Percentiles rank a stretch among this genome's conserved stretches.
phyloP scores from a whole-genome alignment of 768 basidiomycete species.

The Hygrocybe punicea region DNA sequence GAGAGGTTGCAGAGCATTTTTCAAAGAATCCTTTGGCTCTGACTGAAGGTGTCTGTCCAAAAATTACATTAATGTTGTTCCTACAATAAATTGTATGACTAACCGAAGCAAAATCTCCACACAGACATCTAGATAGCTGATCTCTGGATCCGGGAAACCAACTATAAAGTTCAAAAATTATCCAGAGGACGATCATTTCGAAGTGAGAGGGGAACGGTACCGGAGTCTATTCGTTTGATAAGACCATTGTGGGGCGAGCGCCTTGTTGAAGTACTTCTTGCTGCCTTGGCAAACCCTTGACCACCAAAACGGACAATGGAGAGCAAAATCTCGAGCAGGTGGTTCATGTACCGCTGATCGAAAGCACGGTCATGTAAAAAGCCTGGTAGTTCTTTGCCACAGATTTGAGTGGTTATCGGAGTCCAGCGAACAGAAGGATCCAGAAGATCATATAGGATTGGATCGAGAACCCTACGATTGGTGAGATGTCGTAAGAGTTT shows the following conservation, averaged over 20 bases:
- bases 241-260: slow-evolving; percentile 65
- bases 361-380: slow-evolving; percentile 71
- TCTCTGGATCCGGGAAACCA: slow-evolving; percentile 47
- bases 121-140: slow-evolving; percentile 74
- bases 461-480: slow-evolving; percentile 74
- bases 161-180: slow-evolving; percentile 22
- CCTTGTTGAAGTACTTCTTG: slow-evolving; percentile 59
- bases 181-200: slow-evolving; percentile 4
- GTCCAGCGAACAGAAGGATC: slow-evolving; percentile 63
- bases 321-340: slow-evolving; percentile 74
- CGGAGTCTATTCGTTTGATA: slow-evolving; percentile 53
- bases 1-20: slow-evolving; percentile 52
- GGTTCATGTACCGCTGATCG: slow-evolving; percentile 68
- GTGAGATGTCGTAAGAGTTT: not conserved
- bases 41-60: slow-evolving; percentile 72
- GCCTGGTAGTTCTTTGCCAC: slow-evolving; percentile 62
- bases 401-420: slow-evolving; percentile 48
- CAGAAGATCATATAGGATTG: slow-evolving; percentile 72
- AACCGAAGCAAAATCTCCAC: slow-evolving; percentile 73
- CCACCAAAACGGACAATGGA: slow-evolving; percentile 84
- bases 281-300: slow-evolving; percentile 77
- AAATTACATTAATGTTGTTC: not conserved
- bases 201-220: slow-evolving; percentile 37
- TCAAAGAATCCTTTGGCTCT: slow-evolving; percentile 56
- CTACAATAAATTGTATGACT: slow-evolving; percentile 15